A percentile compares a stretch with the other conserved stretches of the same genome.
These are phyloP conservation scores for Mucor lusitanicus DNA, from an alignment of 371 early-diverging fungal genomes.

Conservation along the genomic window DNA sequence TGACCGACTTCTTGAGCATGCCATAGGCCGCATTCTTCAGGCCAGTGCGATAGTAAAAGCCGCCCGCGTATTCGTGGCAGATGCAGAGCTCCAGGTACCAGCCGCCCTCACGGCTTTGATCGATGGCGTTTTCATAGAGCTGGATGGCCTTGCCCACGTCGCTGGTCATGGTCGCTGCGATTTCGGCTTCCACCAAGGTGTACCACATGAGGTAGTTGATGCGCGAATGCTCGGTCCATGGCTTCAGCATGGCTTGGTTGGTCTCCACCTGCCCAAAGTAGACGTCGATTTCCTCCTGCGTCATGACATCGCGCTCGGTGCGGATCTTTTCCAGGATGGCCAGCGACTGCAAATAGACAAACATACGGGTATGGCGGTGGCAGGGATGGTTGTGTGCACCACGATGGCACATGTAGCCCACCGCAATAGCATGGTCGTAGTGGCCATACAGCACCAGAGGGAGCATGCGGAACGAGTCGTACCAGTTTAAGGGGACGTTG, in stretches of 20 bases:
- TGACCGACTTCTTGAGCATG: conserved; percentile 35
- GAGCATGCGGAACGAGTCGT: conserved; percentile 40
- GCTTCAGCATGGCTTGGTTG: conserved; percentile 30
- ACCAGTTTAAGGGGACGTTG: conserved; percentile 39
- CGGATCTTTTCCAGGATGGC: conserved; percentile 38
- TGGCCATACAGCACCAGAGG: conserved; percentile 45
- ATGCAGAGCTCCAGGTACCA: conserved; percentile 40
- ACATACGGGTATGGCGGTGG: conserved; percentile 42
- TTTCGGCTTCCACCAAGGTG: conserved; percentile 42
- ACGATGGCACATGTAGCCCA: conserved; percentile 30
- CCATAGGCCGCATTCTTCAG: conserved; percentile 40
- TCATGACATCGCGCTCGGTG: conserved; percentile 7
- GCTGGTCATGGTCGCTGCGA: conserved; percentile 10
- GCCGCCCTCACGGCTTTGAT: conserved; percentile 31
- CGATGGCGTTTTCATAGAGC: conserved; percentile 43
- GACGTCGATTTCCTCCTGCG: conserved; percentile 12
- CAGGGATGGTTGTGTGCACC: conserved; percentile 38
- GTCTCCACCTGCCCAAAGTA: conserved; percentile 19
- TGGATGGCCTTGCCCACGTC: conserved; percentile 21
- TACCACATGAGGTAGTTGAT: conserved; percentile 39
- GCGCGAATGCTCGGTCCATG: conserved; percentile 31
- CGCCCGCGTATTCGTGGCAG: conserved; percentile 42
- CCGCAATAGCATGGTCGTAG: conserved; percentile 37
- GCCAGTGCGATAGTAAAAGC: conserved; percentile 35
- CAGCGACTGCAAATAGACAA: conserved; percentile 32